Base-by-base conservation (phyloP, 208 protist species). In the Balamuthia mandrillaris region DNA sequence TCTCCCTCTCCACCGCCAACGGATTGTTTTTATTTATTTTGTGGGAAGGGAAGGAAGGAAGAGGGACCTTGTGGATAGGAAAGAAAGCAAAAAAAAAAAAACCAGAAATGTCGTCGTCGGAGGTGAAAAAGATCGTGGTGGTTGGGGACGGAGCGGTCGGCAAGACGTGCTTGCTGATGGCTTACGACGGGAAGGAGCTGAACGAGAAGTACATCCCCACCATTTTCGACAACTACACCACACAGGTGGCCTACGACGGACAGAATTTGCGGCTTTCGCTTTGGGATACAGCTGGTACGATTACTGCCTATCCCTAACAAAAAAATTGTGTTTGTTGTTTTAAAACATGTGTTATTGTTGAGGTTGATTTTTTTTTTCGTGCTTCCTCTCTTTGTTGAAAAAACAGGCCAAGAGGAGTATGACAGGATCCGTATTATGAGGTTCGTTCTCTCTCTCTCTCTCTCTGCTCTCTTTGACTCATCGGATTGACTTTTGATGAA, bases 371-470 rank as follows among this genome's bases (percentile, higher is more conserved):
- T 21, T 4, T 27, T 18, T 18, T 60, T 27, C 24, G 9, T 27
- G 3, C 31, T 4, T 27, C 6, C 33, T 33, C 21, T 4, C 21
- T 14, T 68, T 7, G 5, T 14, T 4, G 61, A 31, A 41, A 24
- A 41, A 10, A 35, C 61, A 72, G 70, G 70, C 29, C 70, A 79
- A 18, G 70, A 79, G 70, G 70, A 79, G 29, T 79, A 79, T 47
- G 70, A 79, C 70, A 24, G 70, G 3, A 79, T 79, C 21, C 70
- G 70, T 12, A 79, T 79, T 31, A 79, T 79, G 70, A 79, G 70
- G 70, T 79, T 12, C n/a, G 9, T 6, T 4, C 3, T 66, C 2
- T 33, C 3, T 21, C 65, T 24, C 14, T 75, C 14, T 72, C n/a
- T 33, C n/a, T 24, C 58, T 16, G 12, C 14, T 66, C n/a, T 9